Conservation (phyloP, 495 filamentous ascomycete genomes). For the Aspergillus nidulans region DNA sequence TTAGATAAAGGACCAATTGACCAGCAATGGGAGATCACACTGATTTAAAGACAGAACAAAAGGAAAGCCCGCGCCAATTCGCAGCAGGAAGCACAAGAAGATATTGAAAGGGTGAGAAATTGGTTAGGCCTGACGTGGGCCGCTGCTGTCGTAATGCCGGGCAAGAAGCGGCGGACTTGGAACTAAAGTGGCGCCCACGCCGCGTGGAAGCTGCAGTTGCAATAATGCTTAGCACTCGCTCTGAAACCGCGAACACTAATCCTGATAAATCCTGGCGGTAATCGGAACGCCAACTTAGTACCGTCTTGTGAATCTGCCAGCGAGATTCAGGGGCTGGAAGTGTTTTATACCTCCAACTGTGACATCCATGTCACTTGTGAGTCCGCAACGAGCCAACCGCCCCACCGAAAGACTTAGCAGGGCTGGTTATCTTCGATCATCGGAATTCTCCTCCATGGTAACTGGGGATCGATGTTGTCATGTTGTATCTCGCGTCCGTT, state of each 20-base stretch:
- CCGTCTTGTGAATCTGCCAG: background rate
- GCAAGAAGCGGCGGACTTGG: background rate
- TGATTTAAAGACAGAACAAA: no score
- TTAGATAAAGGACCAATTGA: background rate
- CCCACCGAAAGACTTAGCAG: background rate
- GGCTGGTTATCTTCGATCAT: background rate
- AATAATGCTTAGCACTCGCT: background rate
- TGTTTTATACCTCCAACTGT: conserved; percentile 1
- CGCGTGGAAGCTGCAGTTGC: conserved; percentile 5
- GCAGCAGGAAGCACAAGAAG: conserved; percentile 1
- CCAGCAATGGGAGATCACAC: conserved; percentile 5
- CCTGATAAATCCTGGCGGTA: background rate
- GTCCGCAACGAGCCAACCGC: background rate
- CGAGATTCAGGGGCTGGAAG: background rate
- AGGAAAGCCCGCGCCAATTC: background rate
- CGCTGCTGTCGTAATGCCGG: conserved; percentile 8
- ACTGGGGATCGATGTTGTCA: background rate
- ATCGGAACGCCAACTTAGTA: no score
- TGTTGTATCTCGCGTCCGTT: conserved; percentile 7
- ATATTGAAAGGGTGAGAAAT: background rate
- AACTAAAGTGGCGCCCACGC: conserved; percentile 12
- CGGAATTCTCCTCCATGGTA: background rate
- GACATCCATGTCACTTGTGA: background rate
- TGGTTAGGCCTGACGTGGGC: background rate
- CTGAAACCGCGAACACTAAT: background rate